Base-by-base conservation (phyloP, 2,329 filamentous ascomycete genomes). In the Fusarium temperatum region DNA sequence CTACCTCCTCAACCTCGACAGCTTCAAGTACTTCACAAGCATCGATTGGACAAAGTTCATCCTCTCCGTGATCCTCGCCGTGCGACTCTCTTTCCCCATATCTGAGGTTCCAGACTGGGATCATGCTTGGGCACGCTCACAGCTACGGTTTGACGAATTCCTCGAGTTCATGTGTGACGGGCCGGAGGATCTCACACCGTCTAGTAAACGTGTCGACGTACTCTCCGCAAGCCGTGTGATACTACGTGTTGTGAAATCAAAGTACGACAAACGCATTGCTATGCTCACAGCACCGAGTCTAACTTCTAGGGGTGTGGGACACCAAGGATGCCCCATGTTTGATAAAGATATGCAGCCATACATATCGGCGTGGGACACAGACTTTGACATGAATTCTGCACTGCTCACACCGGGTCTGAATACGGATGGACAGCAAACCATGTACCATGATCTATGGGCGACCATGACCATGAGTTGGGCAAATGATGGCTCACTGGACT, bases 321-420 rank as follows among this genome's bases (percentile, higher is more conserved):
- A 68, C n/a, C 68, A 78, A 24, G 81, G 80, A 9, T 89, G 87
- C 66, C 87, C 87, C 20, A 86, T 89, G 85, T 79, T 88, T 45
- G 87, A 89, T 69, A 85, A 84, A 14, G 87, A 83, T 64, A 70
- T 89, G 65, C 83, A 87, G n/a, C 74, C 80, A 38, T 87, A 85
- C 53, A 78, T 87, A 32, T 80, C 83, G 0, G 74, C 82, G 30
- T 88, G 87, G 86, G 84, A 86, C 35, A 83, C 84, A 12, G 78
- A 78, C 55, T 62, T 83, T 72, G 63, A 68, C 14, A 70, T 64
- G 20, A 75, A 56, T 51, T 65, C 76, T 30, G 55, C 44, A 10
- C 60, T 73, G 47, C 56, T 63, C 30, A 47, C 41, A 1, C 56
- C 56, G 36, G n/a, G 48, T 32, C 24, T 47, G 36, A 48, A 56